Evolutionary conservation across 2,329 filamentous ascomycete species (phyloP), one percentile per base, ranked within the genome.

Genomic region (Ophiostoma ips): DNA sequence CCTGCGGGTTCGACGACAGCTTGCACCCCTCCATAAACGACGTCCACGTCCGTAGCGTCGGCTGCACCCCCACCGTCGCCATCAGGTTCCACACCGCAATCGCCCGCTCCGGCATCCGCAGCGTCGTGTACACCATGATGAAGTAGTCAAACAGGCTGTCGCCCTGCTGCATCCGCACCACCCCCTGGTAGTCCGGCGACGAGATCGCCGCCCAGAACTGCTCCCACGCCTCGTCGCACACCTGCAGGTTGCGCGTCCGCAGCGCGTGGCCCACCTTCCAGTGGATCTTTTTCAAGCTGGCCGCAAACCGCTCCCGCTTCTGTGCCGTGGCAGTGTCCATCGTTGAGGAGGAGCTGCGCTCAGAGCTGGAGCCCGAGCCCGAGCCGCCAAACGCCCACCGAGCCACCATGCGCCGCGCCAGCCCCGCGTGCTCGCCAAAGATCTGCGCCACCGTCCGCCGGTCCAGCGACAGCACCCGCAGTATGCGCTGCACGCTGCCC

Each of bases 21-120:
- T 74, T 76, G 64, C 81, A 87, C 1, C 85, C 85, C 50, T 77
- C 71, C 56, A 92, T 76, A 75, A 92, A 83, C 40, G 76, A 68
- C 36, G 79, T 83, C 76, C 84, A 92, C 0, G 84, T 83, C 56
- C 68, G 73, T 50, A 82, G 58, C 7, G 72, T 79, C 13, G 84
- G 81, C 50, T 67, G 62, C 30, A 83, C 60, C 1, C 74, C 76
- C 48, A 74, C 55, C 36, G 59, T 55, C 31, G 60, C 55, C 70
- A 75, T 75, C 40, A 66, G 50, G 31, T 67, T 64, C 57, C 73
- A 63, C 4, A 65, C 60, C 3, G 59, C 57, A 34, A 63, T 55
- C 15, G 64, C 59, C 11, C 58, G 56, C 15, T 61, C 51, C 13
- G 61, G 60, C 49, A 55, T 57, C 16, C 58, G 56, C 55, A 65